Conservation (phyloP, 495 filamentous ascomycete genomes). For the Penicillium bovifimosum region DNA sequence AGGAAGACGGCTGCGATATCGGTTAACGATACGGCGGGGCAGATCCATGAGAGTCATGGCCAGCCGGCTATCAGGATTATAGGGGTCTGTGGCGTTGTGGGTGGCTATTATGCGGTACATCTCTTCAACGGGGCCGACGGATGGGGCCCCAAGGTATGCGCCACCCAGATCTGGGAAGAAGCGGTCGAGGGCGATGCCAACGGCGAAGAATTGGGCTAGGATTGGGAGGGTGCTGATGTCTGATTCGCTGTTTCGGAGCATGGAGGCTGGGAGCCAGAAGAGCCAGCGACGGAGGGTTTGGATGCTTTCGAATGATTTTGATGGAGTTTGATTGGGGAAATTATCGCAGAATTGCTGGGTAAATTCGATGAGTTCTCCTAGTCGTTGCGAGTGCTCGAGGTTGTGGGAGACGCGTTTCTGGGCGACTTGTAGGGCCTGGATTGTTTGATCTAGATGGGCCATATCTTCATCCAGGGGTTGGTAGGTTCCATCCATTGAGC, state of each 20-base stretch:
- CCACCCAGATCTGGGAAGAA: slow-evolving; percentile 87
- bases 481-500: slow-evolving; percentile 45
- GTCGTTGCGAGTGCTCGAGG: slow-evolving; percentile 65
- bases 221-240: slow-evolving; percentile 47
- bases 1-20: slow-evolving; percentile 32
- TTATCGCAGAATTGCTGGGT: slow-evolving; percentile 71
- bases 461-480: slow-evolving; percentile 55
- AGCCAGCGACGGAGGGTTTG: slow-evolving; percentile 85
- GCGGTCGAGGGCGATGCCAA: slow-evolving; percentile 79
- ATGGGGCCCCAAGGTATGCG: slow-evolving; percentile 75
- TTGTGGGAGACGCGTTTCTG: slow-evolving; percentile 66
- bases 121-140: slow-evolving; percentile 69
- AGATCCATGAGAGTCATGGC: slow-evolving; percentile 36
- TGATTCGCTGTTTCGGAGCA: slow-evolving; percentile 51
- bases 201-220: slow-evolving; percentile 86
- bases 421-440: slow-evolving; percentile 54
- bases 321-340: slow-evolving; percentile 63
- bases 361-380: slow-evolving; percentile 76
- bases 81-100: slow-evolving; percentile 32
- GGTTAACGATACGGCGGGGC: slow-evolving; percentile 31
- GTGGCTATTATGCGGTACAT: slow-evolving; percentile 54
- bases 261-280: slow-evolving; percentile 83
- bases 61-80: slow-evolving; percentile 32
- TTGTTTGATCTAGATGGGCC: slow-evolving; percentile 54
- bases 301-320: slow-evolving; percentile 82